Percentiles rank a stretch among this genome's conserved stretches.
Evolutionary conservation across 1,284 basidiomycete species (phyloP).

Genomic region (Microstroma glucosiphilum): DNA sequence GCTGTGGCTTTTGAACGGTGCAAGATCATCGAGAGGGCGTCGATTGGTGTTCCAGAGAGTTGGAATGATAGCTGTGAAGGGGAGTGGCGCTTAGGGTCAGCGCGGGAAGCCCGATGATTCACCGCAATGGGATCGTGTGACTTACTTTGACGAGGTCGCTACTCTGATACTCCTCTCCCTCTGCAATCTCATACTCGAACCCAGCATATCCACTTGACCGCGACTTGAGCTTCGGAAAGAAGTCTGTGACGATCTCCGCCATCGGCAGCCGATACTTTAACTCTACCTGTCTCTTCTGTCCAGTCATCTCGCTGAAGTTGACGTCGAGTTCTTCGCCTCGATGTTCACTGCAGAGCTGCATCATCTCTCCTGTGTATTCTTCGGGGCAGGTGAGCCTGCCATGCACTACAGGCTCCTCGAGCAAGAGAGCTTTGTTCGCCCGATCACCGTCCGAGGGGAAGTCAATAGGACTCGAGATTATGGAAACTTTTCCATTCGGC

Average conservation of each 20-base stretch:
- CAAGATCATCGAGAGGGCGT: conserved; percentile 43
- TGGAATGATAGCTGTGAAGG: conserved; percentile 22
- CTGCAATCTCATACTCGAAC: conserved; percentile 43
- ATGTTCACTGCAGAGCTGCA: conserved; percentile 48
- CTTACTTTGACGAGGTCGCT: conserved; percentile 44
- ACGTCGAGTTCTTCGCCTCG: conserved; percentile 44
- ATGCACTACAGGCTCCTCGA: conserved; percentile 44
- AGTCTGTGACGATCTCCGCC: conserved; percentile 47
- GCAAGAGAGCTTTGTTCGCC: conserved; percentile 21
- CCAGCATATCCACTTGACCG: conserved; percentile 42
- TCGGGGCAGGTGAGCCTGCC: conserved; percentile 44
- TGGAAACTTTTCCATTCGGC: conserved; percentile 23
- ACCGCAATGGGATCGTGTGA: not conserved
- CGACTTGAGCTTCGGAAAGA: conserved; percentile 50
- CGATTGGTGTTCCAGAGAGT: conserved; percentile 38
- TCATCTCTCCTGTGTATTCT: conserved; percentile 48
- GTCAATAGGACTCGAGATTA: conserved; percentile 42
- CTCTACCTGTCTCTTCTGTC: conserved; percentile 21
- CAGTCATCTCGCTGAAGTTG: conserved; percentile 15
- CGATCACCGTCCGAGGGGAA: conserved; percentile 34
- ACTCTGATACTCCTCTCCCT: conserved; percentile 29
- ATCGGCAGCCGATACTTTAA: conserved; percentile 45
- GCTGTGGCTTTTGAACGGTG: conserved; percentile 39
- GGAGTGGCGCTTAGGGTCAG: not conserved
- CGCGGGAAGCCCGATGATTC: not conserved